phyloP scores from a whole-genome alignment of 108 stramenopile species.

The Cyclotella sp. region DNA sequence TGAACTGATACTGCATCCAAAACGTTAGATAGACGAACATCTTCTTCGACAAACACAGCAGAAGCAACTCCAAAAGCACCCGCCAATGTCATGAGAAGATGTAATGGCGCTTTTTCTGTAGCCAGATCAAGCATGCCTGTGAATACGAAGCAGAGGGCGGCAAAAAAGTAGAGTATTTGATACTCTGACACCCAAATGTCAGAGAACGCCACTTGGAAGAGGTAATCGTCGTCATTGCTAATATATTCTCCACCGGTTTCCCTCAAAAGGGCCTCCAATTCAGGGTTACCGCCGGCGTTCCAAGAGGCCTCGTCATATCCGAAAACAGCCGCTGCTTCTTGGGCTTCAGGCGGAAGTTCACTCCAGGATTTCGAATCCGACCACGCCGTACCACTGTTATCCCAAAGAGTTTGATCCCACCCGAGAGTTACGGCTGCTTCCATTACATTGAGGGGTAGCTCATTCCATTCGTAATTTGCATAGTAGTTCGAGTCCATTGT shows the following conservation, averaged over 20 bases:
- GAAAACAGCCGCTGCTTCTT: conserved; percentile 15
- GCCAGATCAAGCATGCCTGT: conserved; percentile 21
- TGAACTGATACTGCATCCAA: conserved; percentile 31
- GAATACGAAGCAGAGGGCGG: conserved; percentile 17
- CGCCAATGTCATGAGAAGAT: conserved; percentile 21
- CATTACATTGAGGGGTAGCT: conserved; percentile 37
- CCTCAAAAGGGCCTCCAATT: neutral
- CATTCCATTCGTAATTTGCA: conserved; percentile 47
- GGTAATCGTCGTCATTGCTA: conserved; percentile 15
- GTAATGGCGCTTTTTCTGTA: conserved; percentile 5
- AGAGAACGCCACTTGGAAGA: neutral
- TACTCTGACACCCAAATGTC: conserved; percentile 19
- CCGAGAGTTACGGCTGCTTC: conserved; percentile 35
- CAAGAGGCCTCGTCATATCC: conserved; percentile 18
- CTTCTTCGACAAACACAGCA: conserved; percentile 18
- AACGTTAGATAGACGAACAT: conserved; percentile 25
- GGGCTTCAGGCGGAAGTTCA: conserved; percentile 15
- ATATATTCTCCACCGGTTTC: conserved; percentile 1
- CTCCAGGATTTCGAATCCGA: conserved; percentile 26
- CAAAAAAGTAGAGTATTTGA: conserved; percentile 31
- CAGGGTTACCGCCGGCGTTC: conserved; percentile 8
- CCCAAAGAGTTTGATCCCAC: conserved; percentile 49
- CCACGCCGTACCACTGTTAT: conserved; percentile 7
- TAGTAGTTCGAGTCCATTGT: neutral
- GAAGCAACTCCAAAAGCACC: conserved; percentile 26